These are phyloP conservation scores for Adansonia gregorii DNA, from an alignment of 441 rosid species.

Conservation along the genomic window DNA sequence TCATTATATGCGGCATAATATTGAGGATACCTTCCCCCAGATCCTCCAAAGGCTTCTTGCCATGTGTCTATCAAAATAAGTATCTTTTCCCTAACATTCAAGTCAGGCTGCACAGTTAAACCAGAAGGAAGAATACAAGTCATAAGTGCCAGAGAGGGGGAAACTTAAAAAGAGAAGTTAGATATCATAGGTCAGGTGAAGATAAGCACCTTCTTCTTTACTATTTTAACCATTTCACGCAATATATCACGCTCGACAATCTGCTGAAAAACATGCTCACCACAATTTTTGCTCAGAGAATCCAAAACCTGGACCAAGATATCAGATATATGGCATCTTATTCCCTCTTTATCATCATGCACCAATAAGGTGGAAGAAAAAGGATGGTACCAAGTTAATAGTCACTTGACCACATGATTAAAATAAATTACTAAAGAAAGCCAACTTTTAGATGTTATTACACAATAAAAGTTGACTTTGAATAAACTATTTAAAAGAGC, in stretches of 20 bases:
- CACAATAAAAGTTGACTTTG: slow-evolving; percentile 15
- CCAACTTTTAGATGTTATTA: not conserved
- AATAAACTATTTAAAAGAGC: not conserved
- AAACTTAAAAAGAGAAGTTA: slow-evolving; percentile 22
- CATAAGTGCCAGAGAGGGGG: slow-evolving; percentile 21
- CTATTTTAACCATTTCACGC: slow-evolving; percentile 93
- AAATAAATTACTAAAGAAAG: not conserved
- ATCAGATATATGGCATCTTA: not conserved
- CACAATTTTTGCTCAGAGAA: slow-evolving; percentile 92
- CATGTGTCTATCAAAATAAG: slow-evolving; percentile 87
- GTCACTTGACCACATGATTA: slow-evolving; percentile 13
- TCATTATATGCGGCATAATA: slow-evolving; percentile 85
- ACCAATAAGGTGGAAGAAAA: slow-evolving; percentile 10
- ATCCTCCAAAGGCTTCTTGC: slow-evolving; percentile 98
- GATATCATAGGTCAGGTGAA: slow-evolving; percentile 13
- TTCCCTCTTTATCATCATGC: not conserved
- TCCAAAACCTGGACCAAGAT: slow-evolving; percentile 68
- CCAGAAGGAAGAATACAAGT: slow-evolving; percentile 24
- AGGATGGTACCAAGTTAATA: slow-evolving; percentile 1
- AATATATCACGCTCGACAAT: slow-evolving; percentile 92
- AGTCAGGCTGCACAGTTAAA: slow-evolving; percentile 72
- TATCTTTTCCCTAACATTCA: slow-evolving; percentile 90
- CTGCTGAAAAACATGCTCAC: slow-evolving; percentile 80
- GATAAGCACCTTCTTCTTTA: slow-evolving; percentile 82
- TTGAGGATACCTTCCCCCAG: slow-evolving; percentile 84